Evolutionary conservation across 2,329 filamentous ascomycete species (phyloP).

Genomic region (Fonsecaea multimorphosa): DNA sequence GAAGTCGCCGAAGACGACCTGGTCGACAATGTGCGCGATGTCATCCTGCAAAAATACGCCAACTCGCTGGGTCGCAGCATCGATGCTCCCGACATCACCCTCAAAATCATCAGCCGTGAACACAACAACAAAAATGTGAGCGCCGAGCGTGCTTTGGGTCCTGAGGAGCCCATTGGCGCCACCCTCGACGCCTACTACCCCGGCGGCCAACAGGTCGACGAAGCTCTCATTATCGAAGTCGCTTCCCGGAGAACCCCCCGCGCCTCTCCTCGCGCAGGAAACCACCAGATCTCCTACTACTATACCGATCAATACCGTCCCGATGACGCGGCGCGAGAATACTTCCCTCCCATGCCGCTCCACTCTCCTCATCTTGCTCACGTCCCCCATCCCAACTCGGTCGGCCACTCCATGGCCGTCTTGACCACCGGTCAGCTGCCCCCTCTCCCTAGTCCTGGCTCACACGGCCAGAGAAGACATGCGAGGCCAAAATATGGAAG

Average conservation of each 20-base stretch:
- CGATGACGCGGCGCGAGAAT: conserved; percentile 74
- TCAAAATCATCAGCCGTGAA: conserved; percentile 78
- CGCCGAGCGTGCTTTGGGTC: conserved; percentile 74
- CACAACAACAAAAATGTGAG: conserved; percentile 47
- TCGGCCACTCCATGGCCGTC: conserved; percentile 74
- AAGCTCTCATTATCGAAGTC: conserved; percentile 89
- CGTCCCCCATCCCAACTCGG: conserved; percentile 46
- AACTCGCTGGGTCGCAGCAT: conserved; percentile 89
- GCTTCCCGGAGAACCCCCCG: conserved; percentile 76
- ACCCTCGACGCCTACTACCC: conserved; percentile 84
- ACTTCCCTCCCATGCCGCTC: conserved; percentile 76
- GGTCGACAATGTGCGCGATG: conserved; percentile 91
- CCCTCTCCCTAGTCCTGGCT: conserved; percentile 81
- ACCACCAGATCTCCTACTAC: conserved; percentile 61
- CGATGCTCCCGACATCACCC: conserved; percentile 85
- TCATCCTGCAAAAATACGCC: conserved; percentile 89
- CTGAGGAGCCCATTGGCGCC: conserved; percentile 81
- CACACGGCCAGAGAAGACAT: conserved; percentile 63
- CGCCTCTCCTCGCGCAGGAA: conserved; percentile 70
- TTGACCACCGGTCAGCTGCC: conserved; percentile 81
- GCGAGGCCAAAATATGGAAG: conserved; percentile 68
- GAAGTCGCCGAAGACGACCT: conserved; percentile 85
- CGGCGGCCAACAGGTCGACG: conserved; percentile 83
- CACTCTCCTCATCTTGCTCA: conserved; percentile 50
- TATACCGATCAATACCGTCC: conserved; percentile 67